Evolutionary conservation across 805 yeast genomes (phyloP), one percentile per base, ranked within the genome.

Genomic region (Saccharomycopsis malanga): DNA sequence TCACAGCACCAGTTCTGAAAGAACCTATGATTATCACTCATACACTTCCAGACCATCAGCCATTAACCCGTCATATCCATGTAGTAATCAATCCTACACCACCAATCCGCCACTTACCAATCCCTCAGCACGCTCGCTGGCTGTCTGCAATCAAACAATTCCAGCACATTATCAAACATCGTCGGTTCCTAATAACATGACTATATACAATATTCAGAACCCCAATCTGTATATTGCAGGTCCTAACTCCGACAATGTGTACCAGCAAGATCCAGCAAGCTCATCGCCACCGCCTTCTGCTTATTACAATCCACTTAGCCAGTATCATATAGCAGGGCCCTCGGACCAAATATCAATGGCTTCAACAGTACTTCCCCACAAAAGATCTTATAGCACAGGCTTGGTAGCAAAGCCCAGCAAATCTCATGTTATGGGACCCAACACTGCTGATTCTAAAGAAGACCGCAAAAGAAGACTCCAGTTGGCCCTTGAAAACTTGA

Each of bases 391-490:
- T n/a, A n/a, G n/a, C n/a, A n/a, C n/a, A n/a, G n/a, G n/a, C n/a
- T n/a, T n/a, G n/a, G n/a, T n/a, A n/a, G n/a, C n/a, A n/a, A n/a
- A n/a, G n/a, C n/a, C n/a, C n/a, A n/a, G n/a, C n/a, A n/a, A n/a
- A n/a, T n/a, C n/a, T n/a, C n/a, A n/a, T n/a, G n/a, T n/a, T n/a
- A n/a, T n/a, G n/a, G n/a, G n/a, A n/a, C n/a, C n/a, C n/a, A n/a
- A n/a, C n/a, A n/a, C n/a, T n/a, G n/a, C n/a, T n/a, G 46, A 46
- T 23, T 18, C 27, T 20, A 46, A 46, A 23, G 48, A 48, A 22
- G 52, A 51, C 9, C 42, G 49, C 21, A 51, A 44, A 25, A 40
- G 44, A 15, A 40, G 51, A 32, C 46, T 51, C 9, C 45, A 51
- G 29, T 14, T 36, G 23, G 54, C 54, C 14, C 18, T 48, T 6